These are phyloP conservation scores for Penicillium sp. DNA, from an alignment of 2,329 filamentous ascomycete species.

Conservation along the genomic window DNA sequence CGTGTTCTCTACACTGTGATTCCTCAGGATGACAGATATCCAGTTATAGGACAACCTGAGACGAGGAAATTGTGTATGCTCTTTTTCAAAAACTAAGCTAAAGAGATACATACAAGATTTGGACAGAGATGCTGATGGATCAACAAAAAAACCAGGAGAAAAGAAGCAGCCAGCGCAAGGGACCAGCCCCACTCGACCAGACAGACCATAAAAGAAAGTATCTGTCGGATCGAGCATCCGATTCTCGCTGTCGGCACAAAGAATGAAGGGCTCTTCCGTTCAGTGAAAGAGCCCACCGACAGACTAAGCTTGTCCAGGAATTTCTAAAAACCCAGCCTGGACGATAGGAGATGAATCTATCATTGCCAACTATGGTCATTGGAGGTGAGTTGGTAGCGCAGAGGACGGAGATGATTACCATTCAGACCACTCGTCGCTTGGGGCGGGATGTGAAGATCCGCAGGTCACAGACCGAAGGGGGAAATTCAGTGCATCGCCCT, in stretches of 20 bases:
- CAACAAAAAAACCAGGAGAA: constrained; percentile 14
- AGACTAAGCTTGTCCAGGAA: constrained; percentile 31
- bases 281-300: constrained; percentile 22
- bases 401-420: neutral
- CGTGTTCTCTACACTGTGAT: neutral
- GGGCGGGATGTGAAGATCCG: constrained; percentile 7
- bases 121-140: constrained; percentile 10
- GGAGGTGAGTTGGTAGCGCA: neutral
- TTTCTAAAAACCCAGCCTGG: constrained; percentile 38
- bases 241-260: constrained; percentile 34
- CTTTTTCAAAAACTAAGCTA: constrained; percentile 11
- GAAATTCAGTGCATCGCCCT: constrained; percentile 24
- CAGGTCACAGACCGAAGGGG: constrained; percentile 29
- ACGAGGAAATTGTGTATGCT: constrained; percentile 10
- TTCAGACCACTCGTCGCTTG: constrained; percentile 4
- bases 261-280: constrained; percentile 16
- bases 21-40: neutral
- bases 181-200: constrained; percentile 35
- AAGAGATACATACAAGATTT: constrained; percentile 12
- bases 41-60: neutral
- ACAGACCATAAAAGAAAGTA: constrained; percentile 20
- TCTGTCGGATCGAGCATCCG: constrained; percentile 40
- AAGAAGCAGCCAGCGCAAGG: constrained; percentile 19
- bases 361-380: constrained; percentile 10
- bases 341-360: constrained; percentile 51